Evolutionary conservation across 805 yeast genomes (phyloP), one percentile per base, ranked within the genome.

Genomic region (Danielozyma ontarioensis): DNA sequence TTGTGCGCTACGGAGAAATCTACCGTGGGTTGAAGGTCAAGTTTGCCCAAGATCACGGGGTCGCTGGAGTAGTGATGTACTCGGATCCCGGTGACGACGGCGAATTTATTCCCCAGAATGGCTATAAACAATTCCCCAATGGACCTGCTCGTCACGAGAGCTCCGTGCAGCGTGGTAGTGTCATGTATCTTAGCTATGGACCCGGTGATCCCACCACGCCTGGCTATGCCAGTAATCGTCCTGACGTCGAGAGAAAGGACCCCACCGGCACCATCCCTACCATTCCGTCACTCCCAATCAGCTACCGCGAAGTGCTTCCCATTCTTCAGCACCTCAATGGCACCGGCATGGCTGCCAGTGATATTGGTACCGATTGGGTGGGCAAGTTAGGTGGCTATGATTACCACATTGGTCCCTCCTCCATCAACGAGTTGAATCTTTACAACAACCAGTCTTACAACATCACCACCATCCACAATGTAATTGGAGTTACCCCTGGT

Each of bases 171-270:
- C 68, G 93, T 45, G 93, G 93, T 1, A 77, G 85, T 27, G 83
- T 80, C 4, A 76, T 74, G 53, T 83, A 72, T 48, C 57, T 81
- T 21, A 69, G 83, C 4, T 55, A 53, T 30, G 60, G 67, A 3
- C 88, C 89, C 1, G 93, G 93, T 22, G 93, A 83, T 49, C 93
- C 93, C 13, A 74, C 88, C 0, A 77, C 88, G 1, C 88, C 88
- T 1, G 85, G 83, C 2, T 73, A 68, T 41, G 74, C 83, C 4
- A 72, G 78, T 23, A 72, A 68, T 30, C 72, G 72, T 4, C 38
- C 38, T 10, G 70, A 64, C 12, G 70, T 68, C 27, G 57, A 68
- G 16, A 62, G 83, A 34, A 53, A 53, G 4, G 76, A 68, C 39
- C 83, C 84, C 2, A 42, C 51, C 36, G 45, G 55, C 22, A 54